Conservation (phyloP, 257 asterid species). For the Nicotiana benthamiana region DNA sequence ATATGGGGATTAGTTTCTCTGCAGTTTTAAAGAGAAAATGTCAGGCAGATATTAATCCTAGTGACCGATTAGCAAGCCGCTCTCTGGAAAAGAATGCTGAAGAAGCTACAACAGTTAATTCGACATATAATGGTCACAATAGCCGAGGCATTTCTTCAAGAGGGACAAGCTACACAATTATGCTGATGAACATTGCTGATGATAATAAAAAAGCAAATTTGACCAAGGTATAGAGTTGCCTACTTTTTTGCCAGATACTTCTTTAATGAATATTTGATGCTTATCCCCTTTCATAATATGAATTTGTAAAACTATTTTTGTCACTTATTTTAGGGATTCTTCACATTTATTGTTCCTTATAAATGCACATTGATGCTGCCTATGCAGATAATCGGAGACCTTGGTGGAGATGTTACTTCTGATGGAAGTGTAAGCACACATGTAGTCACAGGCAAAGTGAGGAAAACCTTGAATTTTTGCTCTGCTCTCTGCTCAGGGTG, state of each 20-base stretch:
- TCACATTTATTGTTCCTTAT: not conserved
- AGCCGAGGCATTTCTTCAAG: constrained; percentile 12
- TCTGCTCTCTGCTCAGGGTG: constrained; percentile 94
- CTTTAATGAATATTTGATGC: not conserved
- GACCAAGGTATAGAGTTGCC: constrained; percentile 45
- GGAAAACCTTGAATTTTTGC: constrained; percentile 78
- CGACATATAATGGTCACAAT: constrained; percentile 23
- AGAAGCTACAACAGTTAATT: constrained; percentile 21
- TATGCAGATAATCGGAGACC: constrained; percentile 60
- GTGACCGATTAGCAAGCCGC: constrained; percentile 17
- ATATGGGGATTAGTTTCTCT: constrained; percentile 18
- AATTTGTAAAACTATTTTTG: not conserved
- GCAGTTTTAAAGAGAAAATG: constrained; percentile 20
- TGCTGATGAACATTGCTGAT: constrained; percentile 93
- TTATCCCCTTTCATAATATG: not conserved
- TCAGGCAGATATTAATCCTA: constrained; percentile 15
- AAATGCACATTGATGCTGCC: constrained; percentile 11
- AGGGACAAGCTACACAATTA: constrained; percentile 32
- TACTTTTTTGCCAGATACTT: not conserved
- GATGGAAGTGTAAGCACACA: constrained; percentile 78
- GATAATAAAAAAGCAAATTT: constrained; percentile 57
- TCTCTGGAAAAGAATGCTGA: constrained; percentile 25
- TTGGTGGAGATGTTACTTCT: constrained; percentile 78
- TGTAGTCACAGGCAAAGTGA: constrained; percentile 71
- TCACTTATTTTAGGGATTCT: not conserved